Base-by-base conservation (phyloP, 169 alveolate species). In the Cryptosporidium baileyi region DNA sequence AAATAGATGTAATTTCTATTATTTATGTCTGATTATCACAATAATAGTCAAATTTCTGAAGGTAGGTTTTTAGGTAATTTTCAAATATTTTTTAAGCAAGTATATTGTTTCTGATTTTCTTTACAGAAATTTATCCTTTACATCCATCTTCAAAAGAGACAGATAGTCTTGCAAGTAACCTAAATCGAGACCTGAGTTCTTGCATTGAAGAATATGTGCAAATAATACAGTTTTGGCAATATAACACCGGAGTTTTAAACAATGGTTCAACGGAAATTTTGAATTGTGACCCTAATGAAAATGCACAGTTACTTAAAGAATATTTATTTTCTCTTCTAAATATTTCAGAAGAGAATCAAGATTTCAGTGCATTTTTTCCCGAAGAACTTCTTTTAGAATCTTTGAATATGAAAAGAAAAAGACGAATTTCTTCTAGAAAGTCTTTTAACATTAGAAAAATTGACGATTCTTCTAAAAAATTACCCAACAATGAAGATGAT, bases 211-310 rank as follows among this genome's bases (percentile, higher is more conserved):
- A 74, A 9, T 74, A 22, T 22, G 4, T 74, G 0, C 85, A 74
- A 34, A 32, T 74, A 34, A 8, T 41, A 2, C 65, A 74, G 22
- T 74, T 74, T n/a, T 74, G 85, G 85, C 67, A 36, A 24, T 74
- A 30, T 22, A 74, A 74, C 43, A 41, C 34, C 28, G 26, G 22
- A 5, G 40, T 57, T 57, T 22, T 22, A 0, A 19, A 30, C 8
- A 24, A 0, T 57, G 67, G 60, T 32, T 32, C 26, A 17, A 41
- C 85, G 15, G 24, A 30, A 19, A 17, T 3, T 36, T 13, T n/a
- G 36, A 54, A 22, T 38, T 41, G 41, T 3, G 28, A 57, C 11
- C 36, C 51, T 3, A 28, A 3, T 6, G 67, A 74, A 17, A 57
- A 43, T 30, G 47, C 17, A 4, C 30, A 34, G 9, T 40, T 51